Evolutionary conservation across 2,329 filamentous ascomycete genomes (phyloP).

Genomic region (Calonectria henricotiae): DNA sequence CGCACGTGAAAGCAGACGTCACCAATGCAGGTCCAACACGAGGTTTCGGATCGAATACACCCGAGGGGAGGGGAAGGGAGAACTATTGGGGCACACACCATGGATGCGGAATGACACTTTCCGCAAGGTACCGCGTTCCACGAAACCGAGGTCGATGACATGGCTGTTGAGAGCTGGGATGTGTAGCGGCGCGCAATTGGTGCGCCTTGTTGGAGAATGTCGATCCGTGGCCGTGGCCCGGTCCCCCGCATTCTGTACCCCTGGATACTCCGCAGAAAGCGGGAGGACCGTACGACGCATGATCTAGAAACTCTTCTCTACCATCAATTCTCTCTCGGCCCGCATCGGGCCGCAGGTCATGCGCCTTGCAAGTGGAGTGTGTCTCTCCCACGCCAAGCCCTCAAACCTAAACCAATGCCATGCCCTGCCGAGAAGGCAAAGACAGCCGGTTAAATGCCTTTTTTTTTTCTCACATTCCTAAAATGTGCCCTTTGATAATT

Average conservation of each 20-base stretch:
- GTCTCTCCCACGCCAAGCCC: conserved; percentile 13
- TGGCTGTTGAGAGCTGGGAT: neutral
- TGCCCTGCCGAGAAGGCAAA: neutral
- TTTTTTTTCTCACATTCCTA: too few species aligned
- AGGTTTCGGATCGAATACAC: conserved; percentile 25
- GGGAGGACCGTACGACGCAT: conserved; percentile 20
- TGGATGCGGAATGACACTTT: conserved; percentile 30
- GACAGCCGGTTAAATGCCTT: neutral
- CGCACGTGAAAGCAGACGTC: neutral
- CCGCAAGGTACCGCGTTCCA: conserved; percentile 14
- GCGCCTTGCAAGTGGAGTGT: conserved; percentile 14
- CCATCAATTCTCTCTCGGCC: conserved; percentile 9
- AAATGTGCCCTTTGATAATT: too few species aligned
- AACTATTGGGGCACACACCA: neutral
- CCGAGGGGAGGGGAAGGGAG: conserved; percentile 24
- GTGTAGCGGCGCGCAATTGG: conserved; percentile 15
- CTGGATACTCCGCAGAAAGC: conserved; percentile 16
- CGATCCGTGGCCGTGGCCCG: conserved; percentile 6
- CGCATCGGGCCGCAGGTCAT: conserved; percentile 22
- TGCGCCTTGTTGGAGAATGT: conserved; percentile 28
- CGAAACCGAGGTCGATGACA: conserved; percentile 22
- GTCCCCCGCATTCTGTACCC: conserved; percentile 17
- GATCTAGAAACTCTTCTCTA: conserved; percentile 20
- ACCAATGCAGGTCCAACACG: neutral
- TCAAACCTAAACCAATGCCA: neutral